Conservation (phyloP, 441 rosid genomes). For the Populus hybrid region DNA sequence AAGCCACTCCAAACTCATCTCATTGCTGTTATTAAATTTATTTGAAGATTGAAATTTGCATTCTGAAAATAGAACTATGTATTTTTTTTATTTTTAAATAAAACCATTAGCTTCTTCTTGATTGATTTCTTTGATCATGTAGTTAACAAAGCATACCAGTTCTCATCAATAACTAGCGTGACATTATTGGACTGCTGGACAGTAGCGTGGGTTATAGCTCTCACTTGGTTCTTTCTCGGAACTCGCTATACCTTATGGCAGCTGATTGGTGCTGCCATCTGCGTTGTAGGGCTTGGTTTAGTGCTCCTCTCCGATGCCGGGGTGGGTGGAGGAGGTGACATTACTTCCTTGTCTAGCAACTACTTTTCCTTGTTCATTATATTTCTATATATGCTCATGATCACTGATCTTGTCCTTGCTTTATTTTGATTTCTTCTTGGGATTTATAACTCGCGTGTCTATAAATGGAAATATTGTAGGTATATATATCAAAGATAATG, state of each 20-base stretch:
- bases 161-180: slow-evolving; percentile 64
- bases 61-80: too few relatives aligned
- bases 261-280: slow-evolving; percentile 47
- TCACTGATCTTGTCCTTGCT: neutral
- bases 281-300: slow-evolving; percentile 54
- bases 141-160: slow-evolving; percentile 65
- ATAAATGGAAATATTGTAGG: neutral
- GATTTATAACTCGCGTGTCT: neutral
- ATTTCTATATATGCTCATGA: neutral
- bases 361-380: neutral
- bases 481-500: too few relatives aligned
- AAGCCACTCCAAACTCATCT: too few relatives aligned
- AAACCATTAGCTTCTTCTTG: neutral
- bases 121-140: slow-evolving; percentile 10
- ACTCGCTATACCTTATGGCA: slow-evolving; percentile 58
- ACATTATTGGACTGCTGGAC: slow-evolving; percentile 59
- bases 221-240: slow-evolving; percentile 52
- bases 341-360: neutral
- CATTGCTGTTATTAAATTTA: too few relatives aligned
- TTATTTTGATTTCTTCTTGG: neutral
- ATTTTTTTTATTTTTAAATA: too few relatives aligned
- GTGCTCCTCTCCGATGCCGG: slow-evolving; percentile 59
- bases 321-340: slow-evolving; percentile 55
- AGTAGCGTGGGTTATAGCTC: slow-evolving; percentile 50
- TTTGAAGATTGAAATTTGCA: neutral